phyloP scores from a whole-genome alignment of 805 yeast genomes.

The Wickerhamomyces queroliae region DNA sequence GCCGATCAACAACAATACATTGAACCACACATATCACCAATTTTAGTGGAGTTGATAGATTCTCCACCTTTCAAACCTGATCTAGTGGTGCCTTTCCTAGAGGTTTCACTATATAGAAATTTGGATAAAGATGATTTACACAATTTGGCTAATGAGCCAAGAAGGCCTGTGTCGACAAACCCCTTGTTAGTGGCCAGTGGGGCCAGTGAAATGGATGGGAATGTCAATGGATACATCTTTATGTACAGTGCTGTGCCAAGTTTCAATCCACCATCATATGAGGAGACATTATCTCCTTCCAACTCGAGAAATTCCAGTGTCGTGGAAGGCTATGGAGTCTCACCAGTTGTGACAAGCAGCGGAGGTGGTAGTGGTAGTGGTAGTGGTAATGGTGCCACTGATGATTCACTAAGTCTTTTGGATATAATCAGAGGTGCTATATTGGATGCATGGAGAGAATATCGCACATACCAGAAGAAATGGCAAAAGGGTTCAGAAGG shows the following conservation, averaged over 20 bases:
- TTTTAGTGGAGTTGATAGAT: constrained; percentile 63
- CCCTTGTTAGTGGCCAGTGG: constrained; percentile 75
- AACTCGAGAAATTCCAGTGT: constrained; percentile 6
- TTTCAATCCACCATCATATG: constrained; percentile 53
- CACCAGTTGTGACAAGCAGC: too few relatives aligned
- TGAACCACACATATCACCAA: constrained; percentile 53
- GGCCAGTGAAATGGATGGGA: constrained; percentile 70
- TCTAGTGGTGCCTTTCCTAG: constrained; percentile 69
- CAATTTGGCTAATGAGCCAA: constrained; percentile 58
- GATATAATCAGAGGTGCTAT: constrained; percentile 49
- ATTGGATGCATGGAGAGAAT: constrained; percentile 72
- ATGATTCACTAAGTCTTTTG: constrained; percentile 19
- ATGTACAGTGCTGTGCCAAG: constrained; percentile 68
- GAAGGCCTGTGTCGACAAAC: constrained; percentile 56
- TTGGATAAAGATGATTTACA: constrained; percentile 52
- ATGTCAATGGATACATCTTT: constrained; percentile 67
- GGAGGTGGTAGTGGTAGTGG: background rate
- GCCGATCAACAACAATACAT: constrained; percentile 26
- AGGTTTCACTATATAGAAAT: constrained; percentile 60
- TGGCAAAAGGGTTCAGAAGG: constrained; percentile 65
- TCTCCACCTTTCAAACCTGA: constrained; percentile 67
- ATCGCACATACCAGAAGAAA: constrained; percentile 41
- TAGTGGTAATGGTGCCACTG: constrained; percentile 1
- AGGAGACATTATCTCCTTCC: constrained; percentile 17
- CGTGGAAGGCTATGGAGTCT: constrained; percentile 1